Evolutionary conservation across 2,329 filamentous ascomycete species (phyloP).

Genomic region (Aspergillus sp.): DNA sequence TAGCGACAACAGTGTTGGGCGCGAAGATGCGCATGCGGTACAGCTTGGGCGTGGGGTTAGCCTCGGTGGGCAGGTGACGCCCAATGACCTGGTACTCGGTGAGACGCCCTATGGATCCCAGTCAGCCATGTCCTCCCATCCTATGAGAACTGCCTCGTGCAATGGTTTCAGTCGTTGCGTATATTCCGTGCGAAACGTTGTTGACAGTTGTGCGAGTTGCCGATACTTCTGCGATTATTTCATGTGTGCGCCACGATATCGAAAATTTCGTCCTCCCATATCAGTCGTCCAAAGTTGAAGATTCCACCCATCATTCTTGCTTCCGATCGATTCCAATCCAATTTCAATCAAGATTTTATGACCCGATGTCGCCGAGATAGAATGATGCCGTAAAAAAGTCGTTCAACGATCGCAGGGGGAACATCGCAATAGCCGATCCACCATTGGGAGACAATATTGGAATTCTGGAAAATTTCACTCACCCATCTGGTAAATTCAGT

Average conservation of each 20-base stretch:
- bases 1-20: constrained; percentile 95
- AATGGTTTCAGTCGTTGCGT: constrained; percentile 16
- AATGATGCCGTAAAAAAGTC: constrained; percentile 16
- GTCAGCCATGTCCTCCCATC: constrained; percentile 32
- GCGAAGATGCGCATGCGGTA: constrained; percentile 99
- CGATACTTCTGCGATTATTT: constrained; percentile 13
- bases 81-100: constrained; percentile 99
- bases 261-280: constrained; percentile 6
- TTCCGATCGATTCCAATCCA: not conserved
- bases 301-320: not conserved
- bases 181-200: constrained; percentile 20
- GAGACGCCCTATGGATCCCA: constrained; percentile 76
- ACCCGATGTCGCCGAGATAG: not conserved
- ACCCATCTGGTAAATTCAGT: constrained; percentile 59
- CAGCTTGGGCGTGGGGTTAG: constrained; percentile 95
- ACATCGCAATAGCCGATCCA: constrained; percentile 32
- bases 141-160: not conserved
- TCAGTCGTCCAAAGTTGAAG: not conserved
- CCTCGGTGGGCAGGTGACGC: constrained; percentile 96
- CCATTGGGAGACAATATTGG: constrained; percentile 28
- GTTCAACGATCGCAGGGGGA: constrained; percentile 30
- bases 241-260: constrained; percentile 13
- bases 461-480: constrained; percentile 45
- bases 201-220: constrained; percentile 12
- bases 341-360: not conserved